Evolutionary conservation across 2,329 filamentous ascomycete genomes (phyloP).

Genomic region (Bipolaris zeicola): DNA sequence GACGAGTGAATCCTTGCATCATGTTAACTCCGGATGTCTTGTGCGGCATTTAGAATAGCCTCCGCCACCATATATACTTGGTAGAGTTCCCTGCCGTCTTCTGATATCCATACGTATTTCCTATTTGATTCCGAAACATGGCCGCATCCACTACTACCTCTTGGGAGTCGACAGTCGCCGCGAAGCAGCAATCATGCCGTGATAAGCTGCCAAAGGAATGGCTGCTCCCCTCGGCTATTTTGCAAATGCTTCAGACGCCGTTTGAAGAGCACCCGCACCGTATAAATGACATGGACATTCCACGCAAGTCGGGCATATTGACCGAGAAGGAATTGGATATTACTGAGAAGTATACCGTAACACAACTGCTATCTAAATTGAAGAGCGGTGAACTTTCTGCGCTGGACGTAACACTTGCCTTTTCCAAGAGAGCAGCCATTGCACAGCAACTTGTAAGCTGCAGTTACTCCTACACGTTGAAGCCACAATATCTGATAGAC

Average conservation of each 20-base stretch:
- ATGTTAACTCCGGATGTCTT: background rate
- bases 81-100: background rate
- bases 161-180: conserved; percentile 5
- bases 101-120: background rate
- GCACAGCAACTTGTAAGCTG: conserved; percentile 57
- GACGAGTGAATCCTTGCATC: background rate
- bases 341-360: conserved; percentile 45
- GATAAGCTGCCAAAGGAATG: conserved; percentile 49
- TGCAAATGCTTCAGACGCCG: conserved; percentile 1
- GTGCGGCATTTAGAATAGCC: background rate
- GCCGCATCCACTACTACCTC: background rate
- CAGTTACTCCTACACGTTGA: background rate
- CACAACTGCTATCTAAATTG: conserved; percentile 45
- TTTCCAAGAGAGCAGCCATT: conserved; percentile 58
- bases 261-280: conserved; percentile 3
- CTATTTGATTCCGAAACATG: background rate
- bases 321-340: conserved; percentile 55
- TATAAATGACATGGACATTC: conserved; percentile 50
- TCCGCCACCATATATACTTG: background rate
- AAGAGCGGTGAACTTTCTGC: conserved; percentile 52
- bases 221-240: conserved; percentile 35
- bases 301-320: conserved; percentile 61
- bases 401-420: conserved; percentile 55
- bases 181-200: conserved; percentile 2
- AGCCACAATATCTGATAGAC: background rate